Conservation (phyloP, 305 asterid genomes). For the Rubia occidens region DNA sequence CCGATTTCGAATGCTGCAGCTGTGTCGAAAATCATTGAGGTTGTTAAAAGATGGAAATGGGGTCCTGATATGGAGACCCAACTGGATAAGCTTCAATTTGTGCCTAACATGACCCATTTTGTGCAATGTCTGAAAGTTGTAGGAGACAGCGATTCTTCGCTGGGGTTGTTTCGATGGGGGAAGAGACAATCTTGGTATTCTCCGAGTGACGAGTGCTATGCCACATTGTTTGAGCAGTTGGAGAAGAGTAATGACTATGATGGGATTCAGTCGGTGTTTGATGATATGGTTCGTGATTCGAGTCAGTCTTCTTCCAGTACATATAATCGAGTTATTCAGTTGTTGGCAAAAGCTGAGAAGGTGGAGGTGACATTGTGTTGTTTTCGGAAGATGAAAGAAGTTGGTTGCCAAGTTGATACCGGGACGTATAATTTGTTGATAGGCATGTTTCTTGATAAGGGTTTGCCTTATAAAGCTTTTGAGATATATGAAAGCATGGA, state of each 20-base stretch:
- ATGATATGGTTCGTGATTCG: slow-evolving; percentile 80
- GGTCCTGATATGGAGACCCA: slow-evolving; percentile 97
- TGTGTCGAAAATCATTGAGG: slow-evolving; percentile 84
- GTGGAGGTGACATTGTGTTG: slow-evolving; percentile 90
- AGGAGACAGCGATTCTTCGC: slow-evolving; percentile 57
- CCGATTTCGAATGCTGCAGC: slow-evolving; percentile 83
- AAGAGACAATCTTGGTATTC: slow-evolving; percentile 87
- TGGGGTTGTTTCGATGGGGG: slow-evolving; percentile 87
- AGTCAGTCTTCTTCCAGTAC: slow-evolving; percentile 43
- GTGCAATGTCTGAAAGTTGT: slow-evolving; percentile 71
- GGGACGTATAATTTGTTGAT: slow-evolving; percentile 72
- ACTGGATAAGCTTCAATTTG: slow-evolving; percentile 53
- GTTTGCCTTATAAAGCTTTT: slow-evolving; percentile 88
- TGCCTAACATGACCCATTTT: slow-evolving; percentile 41
- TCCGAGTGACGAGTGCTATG: slow-evolving; percentile 63
- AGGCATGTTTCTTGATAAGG: slow-evolving; percentile 64
- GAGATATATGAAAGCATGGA: slow-evolving; percentile 89
- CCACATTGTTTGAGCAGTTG: slow-evolving; percentile 62
- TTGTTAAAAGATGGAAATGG: slow-evolving; percentile 93
- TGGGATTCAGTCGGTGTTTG: slow-evolving; percentile 73
- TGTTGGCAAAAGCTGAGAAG: slow-evolving; percentile 80
- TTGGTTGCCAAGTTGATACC: slow-evolving; percentile 61
- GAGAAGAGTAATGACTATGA: slow-evolving; percentile 62
- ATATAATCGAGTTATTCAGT: slow-evolving; percentile 74
- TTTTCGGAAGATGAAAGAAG: slow-evolving; percentile 83